A percentile compares a stretch with the other conserved stretches of the same genome.
These are phyloP conservation scores for Claviceps paspali DNA, from an alignment of 2,329 filamentous ascomycete species.

Conservation along the genomic window DNA sequence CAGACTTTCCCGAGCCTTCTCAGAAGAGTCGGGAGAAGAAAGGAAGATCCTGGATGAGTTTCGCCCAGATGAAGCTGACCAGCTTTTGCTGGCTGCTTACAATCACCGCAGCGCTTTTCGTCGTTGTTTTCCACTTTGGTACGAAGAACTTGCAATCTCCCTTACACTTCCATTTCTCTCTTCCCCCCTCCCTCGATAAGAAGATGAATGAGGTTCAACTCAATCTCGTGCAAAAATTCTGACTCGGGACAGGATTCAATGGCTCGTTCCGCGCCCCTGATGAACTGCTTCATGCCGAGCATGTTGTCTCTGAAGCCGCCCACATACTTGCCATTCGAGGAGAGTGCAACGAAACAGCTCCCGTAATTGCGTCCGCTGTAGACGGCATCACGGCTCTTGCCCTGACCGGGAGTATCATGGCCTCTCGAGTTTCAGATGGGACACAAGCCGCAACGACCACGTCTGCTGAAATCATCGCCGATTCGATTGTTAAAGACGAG, in stretches of 20 bases:
- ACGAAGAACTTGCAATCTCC: neutral
- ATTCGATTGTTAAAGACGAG: slow-evolving; percentile 11
- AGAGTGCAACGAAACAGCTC: slow-evolving; percentile 9
- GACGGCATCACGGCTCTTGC: slow-evolving; percentile 7
- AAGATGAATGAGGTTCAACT: neutral
- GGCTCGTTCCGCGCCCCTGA: slow-evolving; percentile 2
- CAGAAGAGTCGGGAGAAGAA: neutral
- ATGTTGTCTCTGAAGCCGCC: slow-evolving; percentile 8
- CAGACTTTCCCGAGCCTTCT: neutral
- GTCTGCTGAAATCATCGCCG: neutral
- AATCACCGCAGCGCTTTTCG: neutral
- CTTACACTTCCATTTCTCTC: neutral
- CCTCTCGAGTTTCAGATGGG: slow-evolving; percentile 4
- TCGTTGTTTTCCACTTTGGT: slow-evolving; percentile 3
- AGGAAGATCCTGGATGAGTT: neutral
- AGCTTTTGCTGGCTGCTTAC: slow-evolving; percentile 4
- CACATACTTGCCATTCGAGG: slow-evolving; percentile 11
- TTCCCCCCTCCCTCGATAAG: neutral
- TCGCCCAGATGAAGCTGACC: slow-evolving; percentile 1
- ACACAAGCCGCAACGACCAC: slow-evolving; percentile 1
- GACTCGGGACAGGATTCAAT: neutral
- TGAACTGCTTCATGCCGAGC: slow-evolving; percentile 9
- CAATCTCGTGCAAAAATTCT: neutral
- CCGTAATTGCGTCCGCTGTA: slow-evolving; percentile 4
- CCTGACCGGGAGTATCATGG: slow-evolving; percentile 7